Conservation (phyloP, 2,329 filamentous ascomycete species). For the Hymenoscyphus linearis region DNA sequence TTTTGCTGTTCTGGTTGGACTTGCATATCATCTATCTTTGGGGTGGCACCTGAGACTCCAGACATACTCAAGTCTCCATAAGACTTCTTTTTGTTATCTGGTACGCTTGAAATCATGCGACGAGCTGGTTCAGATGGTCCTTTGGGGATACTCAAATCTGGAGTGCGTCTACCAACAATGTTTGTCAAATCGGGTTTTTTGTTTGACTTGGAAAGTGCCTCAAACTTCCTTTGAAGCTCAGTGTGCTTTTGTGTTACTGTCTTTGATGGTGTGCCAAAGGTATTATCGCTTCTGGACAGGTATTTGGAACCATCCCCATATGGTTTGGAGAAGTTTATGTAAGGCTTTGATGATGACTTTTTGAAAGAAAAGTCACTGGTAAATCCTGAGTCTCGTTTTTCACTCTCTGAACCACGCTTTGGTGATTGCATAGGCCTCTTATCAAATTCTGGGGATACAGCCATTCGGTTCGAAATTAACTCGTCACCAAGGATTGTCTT, state of each 20-base stretch:
- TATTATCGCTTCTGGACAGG: neutral
- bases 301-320: neutral
- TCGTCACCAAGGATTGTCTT: too few relatives aligned
- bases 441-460: neutral
- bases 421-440: neutral
- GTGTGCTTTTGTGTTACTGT: neutral
- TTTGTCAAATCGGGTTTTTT: neutral
- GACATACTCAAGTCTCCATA: neutral
- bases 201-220: neutral
- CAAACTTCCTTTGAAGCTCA: neutral
- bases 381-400: neutral
- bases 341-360: neutral
- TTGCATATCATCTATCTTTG: neutral
- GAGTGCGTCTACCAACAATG: neutral
- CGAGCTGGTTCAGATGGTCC: neutral
- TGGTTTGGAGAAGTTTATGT: neutral
- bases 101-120: neutral
- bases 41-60: neutral
- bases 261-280: neutral
- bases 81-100: neutral
- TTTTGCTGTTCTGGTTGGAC: constrained; percentile 1
- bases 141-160: neutral
- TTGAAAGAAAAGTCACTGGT: neutral
- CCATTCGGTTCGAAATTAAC: too few relatives aligned
- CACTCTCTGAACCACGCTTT: neutral